Percentiles rank a stretch among this genome's conserved stretches.
phyloP scores from a whole-genome alignment of 78 protist species.

The Bigelowiella natans region DNA sequence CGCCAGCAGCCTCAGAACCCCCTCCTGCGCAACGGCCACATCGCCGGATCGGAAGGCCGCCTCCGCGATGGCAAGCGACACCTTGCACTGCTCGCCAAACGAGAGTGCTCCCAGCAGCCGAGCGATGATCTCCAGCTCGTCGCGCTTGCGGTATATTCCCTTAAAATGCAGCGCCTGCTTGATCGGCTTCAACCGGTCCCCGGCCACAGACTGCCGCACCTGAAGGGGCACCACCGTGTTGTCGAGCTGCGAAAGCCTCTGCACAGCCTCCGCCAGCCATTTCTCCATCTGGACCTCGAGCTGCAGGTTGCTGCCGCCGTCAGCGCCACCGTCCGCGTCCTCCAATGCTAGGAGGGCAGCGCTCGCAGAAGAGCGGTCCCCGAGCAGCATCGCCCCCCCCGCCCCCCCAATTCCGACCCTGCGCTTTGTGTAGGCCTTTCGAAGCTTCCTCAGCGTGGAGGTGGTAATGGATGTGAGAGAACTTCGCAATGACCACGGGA shows the following conservation, averaged over 20 bases:
- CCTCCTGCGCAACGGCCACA: not conserved
- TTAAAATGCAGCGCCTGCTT: not conserved
- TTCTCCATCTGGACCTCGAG: no score
- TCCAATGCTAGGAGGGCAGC: no score
- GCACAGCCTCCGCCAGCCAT: not conserved
- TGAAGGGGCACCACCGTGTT: not conserved
- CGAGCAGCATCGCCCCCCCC: not conserved
- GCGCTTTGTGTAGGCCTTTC: not conserved
- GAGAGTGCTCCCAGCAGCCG: not conserved
- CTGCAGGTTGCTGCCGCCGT: no score
- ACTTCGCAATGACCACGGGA: not conserved
- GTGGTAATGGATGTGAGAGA: not conserved
- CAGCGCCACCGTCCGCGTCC: no score
- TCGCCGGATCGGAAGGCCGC: not conserved
- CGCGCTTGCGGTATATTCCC: not conserved
- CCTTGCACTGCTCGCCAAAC: not conserved
- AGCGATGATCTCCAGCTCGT: not conserved
- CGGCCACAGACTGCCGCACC: not conserved
- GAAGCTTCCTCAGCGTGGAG: not conserved
- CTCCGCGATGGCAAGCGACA: not conserved
- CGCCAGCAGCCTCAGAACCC: not conserved
- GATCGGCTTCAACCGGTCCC: not conserved
- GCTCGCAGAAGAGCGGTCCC: no score
- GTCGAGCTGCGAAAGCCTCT: not conserved
- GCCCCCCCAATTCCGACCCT: not conserved